Evolutionary conservation across 257 asterid species (phyloP).

Genomic region (Apocynum venetum): DNA sequence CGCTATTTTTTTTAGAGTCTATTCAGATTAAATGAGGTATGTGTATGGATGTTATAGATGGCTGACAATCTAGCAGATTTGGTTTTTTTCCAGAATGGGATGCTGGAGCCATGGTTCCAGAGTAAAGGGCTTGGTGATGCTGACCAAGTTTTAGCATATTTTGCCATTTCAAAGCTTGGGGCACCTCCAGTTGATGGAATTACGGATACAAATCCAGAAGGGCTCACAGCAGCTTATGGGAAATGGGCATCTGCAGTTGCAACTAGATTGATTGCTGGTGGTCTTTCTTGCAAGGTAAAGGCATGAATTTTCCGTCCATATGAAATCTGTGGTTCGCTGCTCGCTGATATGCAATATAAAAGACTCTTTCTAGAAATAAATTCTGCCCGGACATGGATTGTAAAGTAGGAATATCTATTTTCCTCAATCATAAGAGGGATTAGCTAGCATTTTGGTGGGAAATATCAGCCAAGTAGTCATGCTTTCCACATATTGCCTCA

Average conservation of each 20-base stretch:
- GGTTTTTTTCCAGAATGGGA: slow-evolving; percentile 99
- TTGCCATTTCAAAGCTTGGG: slow-evolving; percentile 91
- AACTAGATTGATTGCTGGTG: slow-evolving; percentile 69
- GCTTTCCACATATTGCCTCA: not conserved
- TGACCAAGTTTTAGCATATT: slow-evolving; percentile 91
- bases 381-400: not conserved
- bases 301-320: not conserved
- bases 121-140: slow-evolving; percentile 81
- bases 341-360: too few relatives aligned
- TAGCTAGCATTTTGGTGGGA: not conserved
- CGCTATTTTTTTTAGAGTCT: not conserved
- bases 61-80: slow-evolving; percentile 84
- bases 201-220: slow-evolving; percentile 94
- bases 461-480: not conserved
- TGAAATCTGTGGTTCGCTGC: not conserved
- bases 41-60: slow-evolving; percentile 26
- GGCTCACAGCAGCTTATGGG: slow-evolving; percentile 88
- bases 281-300: slow-evolving; percentile 89
- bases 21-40: not conserved
- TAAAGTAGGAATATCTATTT: not conserved
- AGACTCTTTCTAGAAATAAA: not conserved
- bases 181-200: slow-evolving; percentile 90
- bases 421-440: not conserved
- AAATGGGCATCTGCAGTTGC: slow-evolving; percentile 95
- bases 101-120: slow-evolving; percentile 97